Evolutionary conservation across 2,329 filamentous ascomycete species (phyloP), one percentile per base, ranked within the genome.

Genomic region (Beauveria scarabaeidicola): DNA sequence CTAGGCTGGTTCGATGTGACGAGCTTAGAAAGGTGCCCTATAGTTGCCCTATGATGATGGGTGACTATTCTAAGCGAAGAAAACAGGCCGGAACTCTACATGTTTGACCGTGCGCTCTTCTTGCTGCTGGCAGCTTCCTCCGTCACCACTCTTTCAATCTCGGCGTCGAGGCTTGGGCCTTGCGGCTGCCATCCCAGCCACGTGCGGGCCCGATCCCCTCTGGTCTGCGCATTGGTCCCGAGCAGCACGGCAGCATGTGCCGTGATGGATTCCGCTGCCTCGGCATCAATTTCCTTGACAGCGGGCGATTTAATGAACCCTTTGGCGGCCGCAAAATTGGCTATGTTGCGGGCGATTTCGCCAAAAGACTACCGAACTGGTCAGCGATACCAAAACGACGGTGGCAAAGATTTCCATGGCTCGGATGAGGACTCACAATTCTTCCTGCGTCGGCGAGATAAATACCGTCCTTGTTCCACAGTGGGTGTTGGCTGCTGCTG

Each of bases 401-500:
- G 27, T 29, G n/a, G 5, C 13, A 21, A 38, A 38, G 36, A 23
- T n/a, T 15, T 2, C 48, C 9, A 3, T 21, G 13, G 15, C 19
- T n/a, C 36, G 11, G 19, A 27, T 3, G 21, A 19, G 1, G 10
- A 53, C 57, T 52, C 32, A 59, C 57, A 6, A 47, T 15, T 27
- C 46, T 59, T 7, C 48, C 57, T 3, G 57, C 57, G 3, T 59
- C 57, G 0, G 61, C 61, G 19, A 74, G 66, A 51, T 71, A 73
- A 13, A 73, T 50, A 0, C 71, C 72, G 21, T 72, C 64, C 48
- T 67, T 56, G 25, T 72, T 70, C 72, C 72, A 74, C 3, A 69
- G 25, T 3, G 59, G 41, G 6, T 61, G 58, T 9, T 54, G 19
- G 19, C 57, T 41, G 5, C 56, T 64, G 5, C 54, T 63, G 6